A percentile compares a stretch with the other conserved stretches of the same genome.
Conservation (phyloP, 2,329 filamentous ascomycete genomes). For the Tolypocladium nubicola region DNA sequence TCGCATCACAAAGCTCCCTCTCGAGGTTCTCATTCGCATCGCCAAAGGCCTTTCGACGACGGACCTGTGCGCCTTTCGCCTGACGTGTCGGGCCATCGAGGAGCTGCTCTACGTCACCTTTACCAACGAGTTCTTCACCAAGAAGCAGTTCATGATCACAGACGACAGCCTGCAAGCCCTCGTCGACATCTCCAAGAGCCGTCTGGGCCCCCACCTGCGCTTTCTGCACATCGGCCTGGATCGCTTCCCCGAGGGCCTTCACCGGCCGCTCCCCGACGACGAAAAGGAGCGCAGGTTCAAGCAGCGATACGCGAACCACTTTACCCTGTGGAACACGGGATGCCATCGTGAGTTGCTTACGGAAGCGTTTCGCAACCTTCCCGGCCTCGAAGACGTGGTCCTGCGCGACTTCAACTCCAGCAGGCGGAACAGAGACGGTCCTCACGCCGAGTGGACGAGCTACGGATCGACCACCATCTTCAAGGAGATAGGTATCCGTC, state of each 20-base stretch:
- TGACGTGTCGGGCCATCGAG: conserved; percentile 45
- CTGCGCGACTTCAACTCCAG: conserved; percentile 47
- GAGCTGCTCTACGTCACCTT: conserved; percentile 43
- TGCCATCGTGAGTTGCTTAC: conserved; percentile 41
- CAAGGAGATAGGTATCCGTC: conserved; percentile 19
- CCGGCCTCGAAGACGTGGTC: conserved; percentile 43
- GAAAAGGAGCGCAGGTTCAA: conserved; percentile 7
- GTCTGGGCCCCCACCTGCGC: conserved; percentile 26
- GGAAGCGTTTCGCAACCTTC: conserved; percentile 43
- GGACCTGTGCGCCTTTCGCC: conserved; percentile 44
- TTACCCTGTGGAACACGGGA: conserved; percentile 29
- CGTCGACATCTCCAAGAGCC: conserved; percentile 38
- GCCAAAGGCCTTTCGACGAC: conserved; percentile 39
- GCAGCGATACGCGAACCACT: conserved; percentile 11
- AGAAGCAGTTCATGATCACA: conserved; percentile 55
- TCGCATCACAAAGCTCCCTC: conserved; percentile 31
- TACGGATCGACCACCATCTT: conserved; percentile 36
- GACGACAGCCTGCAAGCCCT: conserved; percentile 44
- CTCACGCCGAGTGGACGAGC: conserved; percentile 35
- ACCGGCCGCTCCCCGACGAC: conserved; percentile 3
- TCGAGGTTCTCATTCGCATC: conserved; percentile 49
- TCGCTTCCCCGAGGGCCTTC: conserved; percentile 8
- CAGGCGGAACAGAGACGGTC: conserved; percentile 38
- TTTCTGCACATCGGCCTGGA: conserved; percentile 22
- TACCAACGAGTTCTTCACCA: conserved; percentile 51